Conservation (phyloP, 805 yeast species). For the Zygosaccharomyces pseudorouxii region DNA sequence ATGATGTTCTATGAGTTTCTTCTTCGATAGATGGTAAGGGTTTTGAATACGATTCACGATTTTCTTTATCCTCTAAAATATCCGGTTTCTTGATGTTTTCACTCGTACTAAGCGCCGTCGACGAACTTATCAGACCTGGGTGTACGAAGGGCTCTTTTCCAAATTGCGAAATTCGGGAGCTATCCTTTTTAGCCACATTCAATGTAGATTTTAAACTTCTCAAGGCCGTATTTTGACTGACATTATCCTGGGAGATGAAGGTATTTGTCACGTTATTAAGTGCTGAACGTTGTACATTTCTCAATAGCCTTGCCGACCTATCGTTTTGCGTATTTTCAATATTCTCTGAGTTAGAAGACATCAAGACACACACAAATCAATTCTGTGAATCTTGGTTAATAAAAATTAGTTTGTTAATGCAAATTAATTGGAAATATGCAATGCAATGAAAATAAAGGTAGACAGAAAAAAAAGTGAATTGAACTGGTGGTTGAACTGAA, state of each 20-base stretch:
- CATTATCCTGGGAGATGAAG: slow-evolving; percentile 24
- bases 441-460: neutral
- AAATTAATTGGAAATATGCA: slow-evolving; percentile 1
- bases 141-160: slow-evolving; percentile 13
- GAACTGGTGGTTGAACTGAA: neutral
- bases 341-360: slow-evolving; percentile 18
- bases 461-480: neutral
- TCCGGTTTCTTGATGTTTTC: slow-evolving; percentile 26
- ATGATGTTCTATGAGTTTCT: slow-evolving; percentile 10
- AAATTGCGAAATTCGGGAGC: slow-evolving; percentile 17
- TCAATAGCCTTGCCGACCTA: slow-evolving; percentile 21
- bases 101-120: slow-evolving; percentile 12
- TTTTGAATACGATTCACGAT: slow-evolving; percentile 22
- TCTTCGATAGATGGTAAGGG: slow-evolving; percentile 19
- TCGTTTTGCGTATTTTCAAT: slow-evolving; percentile 22
- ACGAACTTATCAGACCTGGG: slow-evolving; percentile 7
- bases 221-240: slow-evolving; percentile 15
- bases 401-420: neutral
- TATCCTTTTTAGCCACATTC: slow-evolving; percentile 18
- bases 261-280: slow-evolving; percentile 36
- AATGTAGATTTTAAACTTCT: slow-evolving; percentile 20
- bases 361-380: slow-evolving; percentile 8
- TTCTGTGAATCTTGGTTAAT: neutral
- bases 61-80: slow-evolving; percentile 26
- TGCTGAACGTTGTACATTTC: slow-evolving; percentile 32